phyloP scores from a whole-genome alignment of 2,329 filamentous ascomycete genomes.

The Talaromyces sp. region DNA sequence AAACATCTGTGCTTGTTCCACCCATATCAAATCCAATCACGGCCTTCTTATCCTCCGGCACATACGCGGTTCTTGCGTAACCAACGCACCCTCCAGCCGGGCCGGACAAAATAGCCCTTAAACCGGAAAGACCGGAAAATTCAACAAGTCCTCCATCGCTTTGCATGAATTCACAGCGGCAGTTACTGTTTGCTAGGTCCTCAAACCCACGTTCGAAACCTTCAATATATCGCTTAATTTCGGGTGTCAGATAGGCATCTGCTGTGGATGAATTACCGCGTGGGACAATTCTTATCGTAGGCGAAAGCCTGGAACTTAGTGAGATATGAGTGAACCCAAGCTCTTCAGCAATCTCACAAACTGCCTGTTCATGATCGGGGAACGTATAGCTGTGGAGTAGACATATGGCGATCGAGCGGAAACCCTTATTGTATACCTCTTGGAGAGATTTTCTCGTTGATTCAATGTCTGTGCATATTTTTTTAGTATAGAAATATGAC shows the following conservation, averaged over 20 bases:
- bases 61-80: not conserved
- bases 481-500: too few relatives aligned
- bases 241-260: constrained; percentile 74
- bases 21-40: constrained; percentile 77
- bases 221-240: constrained; percentile 69
- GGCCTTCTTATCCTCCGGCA: constrained; percentile 40
- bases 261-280: constrained; percentile 71
- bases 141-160: constrained; percentile 68
- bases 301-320: constrained; percentile 74
- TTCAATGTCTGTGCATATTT: not conserved
- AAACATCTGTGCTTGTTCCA: constrained; percentile 84
- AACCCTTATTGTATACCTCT: not conserved
- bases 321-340: constrained; percentile 73
- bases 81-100: constrained; percentile 1
- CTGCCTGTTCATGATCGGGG: constrained; percentile 72
- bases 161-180: constrained; percentile 94
- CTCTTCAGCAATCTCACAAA: constrained; percentile 72
- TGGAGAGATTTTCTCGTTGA: constrained; percentile 1
- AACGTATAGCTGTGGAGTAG: constrained; percentile 45
- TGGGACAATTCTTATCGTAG: constrained; percentile 79
- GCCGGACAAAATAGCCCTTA: constrained; percentile 67
- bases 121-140: constrained; percentile 65
- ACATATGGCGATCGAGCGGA: constrained; percentile 1
- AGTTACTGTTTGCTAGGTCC: constrained; percentile 63
- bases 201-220: constrained; percentile 77